Evolutionary conservation across 169 alveolate species (phyloP).

Genomic region (Plasmodium knowlesi): DNA sequence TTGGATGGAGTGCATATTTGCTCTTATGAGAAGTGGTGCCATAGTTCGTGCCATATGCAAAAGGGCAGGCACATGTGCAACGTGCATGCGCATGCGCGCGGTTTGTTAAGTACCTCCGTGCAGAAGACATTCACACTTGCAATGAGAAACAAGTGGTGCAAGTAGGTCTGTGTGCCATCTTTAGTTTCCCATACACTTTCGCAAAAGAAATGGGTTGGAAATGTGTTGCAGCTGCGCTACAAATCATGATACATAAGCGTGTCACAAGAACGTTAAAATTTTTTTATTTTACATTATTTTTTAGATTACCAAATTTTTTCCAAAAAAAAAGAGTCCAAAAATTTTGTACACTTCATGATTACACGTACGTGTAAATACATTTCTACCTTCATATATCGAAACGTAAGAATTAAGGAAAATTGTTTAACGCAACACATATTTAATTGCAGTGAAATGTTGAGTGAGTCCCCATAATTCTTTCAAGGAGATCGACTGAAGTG

Average conservation of each 20-base stretch:
- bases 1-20: not conserved
- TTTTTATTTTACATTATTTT: not conserved
- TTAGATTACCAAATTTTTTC: not conserved
- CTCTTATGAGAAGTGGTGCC: not conserved
- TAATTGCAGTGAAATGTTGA: not conserved
- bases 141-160: not conserved
- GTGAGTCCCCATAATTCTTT: not conserved
- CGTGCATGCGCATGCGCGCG: not conserved
- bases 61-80: not conserved
- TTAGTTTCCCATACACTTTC: not conserved
- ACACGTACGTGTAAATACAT: conserved; percentile 3
- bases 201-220: not conserved
- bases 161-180: not conserved
- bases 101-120: not conserved
- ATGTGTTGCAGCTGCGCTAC: not conserved
- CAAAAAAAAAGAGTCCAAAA: conserved; percentile 1
- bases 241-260: not conserved
- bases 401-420: not conserved
- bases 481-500: not conserved
- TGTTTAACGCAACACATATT: not conserved
- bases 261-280: not conserved
- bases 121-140: not conserved
- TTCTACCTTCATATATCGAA: not conserved
- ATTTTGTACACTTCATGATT: not conserved
- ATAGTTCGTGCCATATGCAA: not conserved